Conservation (phyloP, 169 alveolate species). For the Ichthyophthirius multifiliis region DNA sequence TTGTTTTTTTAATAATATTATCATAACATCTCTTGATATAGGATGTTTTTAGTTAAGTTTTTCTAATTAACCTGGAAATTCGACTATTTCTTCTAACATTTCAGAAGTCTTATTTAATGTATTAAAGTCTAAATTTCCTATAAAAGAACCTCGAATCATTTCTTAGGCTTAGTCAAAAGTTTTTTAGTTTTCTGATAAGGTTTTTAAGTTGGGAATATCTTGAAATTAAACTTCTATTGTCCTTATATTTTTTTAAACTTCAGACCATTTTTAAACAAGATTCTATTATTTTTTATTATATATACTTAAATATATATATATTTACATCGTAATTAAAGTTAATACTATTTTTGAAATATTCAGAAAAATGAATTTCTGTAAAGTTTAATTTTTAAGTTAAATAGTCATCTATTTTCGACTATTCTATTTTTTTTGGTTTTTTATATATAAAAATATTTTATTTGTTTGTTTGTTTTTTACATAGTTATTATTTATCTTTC, state of each 20-base stretch:
- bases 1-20: slow-evolving; percentile 2
- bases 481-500: slow-evolving; percentile 11
- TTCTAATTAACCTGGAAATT: neutral
- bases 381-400: neutral
- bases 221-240: neutral
- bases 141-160: neutral
- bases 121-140: neutral
- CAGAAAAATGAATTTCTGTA: slow-evolving; percentile 6
- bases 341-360: slow-evolving; percentile 10
- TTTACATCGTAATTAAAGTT: slow-evolving; percentile 18
- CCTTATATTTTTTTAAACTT: neutral
- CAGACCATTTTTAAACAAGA: slow-evolving; percentile 7
- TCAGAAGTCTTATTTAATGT: neutral
- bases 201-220: neutral
- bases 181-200: neutral
- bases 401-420: neutral
- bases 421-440: neutral
- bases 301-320: neutral
- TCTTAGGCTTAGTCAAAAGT: neutral
- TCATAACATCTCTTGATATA: neutral
- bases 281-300: neutral
- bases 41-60: neutral
- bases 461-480: neutral
- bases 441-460: too few species aligned
- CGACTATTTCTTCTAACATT: neutral